Base-by-base conservation (phyloP, 1,284 basidiomycete species). In the Moesziomyces globuligerus region DNA sequence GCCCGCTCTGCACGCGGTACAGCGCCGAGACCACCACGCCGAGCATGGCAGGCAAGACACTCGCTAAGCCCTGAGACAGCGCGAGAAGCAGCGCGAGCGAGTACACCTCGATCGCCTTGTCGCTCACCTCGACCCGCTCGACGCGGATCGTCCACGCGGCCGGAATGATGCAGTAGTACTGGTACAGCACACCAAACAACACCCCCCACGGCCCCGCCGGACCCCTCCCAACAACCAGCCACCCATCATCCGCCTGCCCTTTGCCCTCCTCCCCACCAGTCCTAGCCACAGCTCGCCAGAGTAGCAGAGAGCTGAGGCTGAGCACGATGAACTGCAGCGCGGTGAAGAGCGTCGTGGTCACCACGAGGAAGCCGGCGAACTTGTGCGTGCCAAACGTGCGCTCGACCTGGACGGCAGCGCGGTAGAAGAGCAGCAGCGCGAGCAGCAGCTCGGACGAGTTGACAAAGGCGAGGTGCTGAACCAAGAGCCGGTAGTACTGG, bases 401-500 rank as follows among this genome's bases (percentile, higher is more conserved):
- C 80, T 97, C 94, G 40, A 95, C 86, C 23, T 87, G 87, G 2
- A 92, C 83, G 1, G 88, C 88, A 21, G 89, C 86, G 77, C 89
- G 88, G 83, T 90, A 94, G 3, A 96, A 83, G 15, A 94, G 72
- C 23, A 94, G 77, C 68, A 91, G 88, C 1, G 88, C 88, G 43
- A 95, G 81, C 48, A 96, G 87, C 28, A 97, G 86, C 79, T 95
- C 92, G 57, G 90, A 90, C 0, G 91, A 93, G 81, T 89, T 94
- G 5, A 89, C 87, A 79, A 91, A 95, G 2, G 89, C 90, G 18
- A 92, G 74, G 56, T 92, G 90, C 79, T 93, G 90, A 4, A 86
- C 84, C 11, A 88, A 74, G 8, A 95, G 85, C 24, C 94, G 87
- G 91, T 92, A 96, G 79, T 92, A 93, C 91, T 96, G 82, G 49